A percentile compares a stretch with the other conserved stretches of the same genome.
phyloP scores from a whole-genome alignment of 805 yeast species.

The Lipomyces spencermartinsiae region DNA sequence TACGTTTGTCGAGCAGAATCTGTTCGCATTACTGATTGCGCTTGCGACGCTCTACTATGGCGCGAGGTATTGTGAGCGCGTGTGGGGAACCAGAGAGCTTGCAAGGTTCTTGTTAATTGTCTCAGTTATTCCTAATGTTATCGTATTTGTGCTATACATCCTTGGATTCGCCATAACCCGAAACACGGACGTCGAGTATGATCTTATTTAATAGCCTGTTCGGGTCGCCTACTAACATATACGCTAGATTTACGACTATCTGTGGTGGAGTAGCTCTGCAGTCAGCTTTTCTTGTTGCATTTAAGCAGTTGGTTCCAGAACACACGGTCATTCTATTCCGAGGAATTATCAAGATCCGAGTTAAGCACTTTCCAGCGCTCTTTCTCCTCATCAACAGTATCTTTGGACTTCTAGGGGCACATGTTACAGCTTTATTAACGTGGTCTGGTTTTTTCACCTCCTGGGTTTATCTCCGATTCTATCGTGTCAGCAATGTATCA shows the following conservation, averaged over 20 bases:
- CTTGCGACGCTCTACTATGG: slow-evolving; percentile 54
- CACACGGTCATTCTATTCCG: slow-evolving; percentile 59
- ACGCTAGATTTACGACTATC: slow-evolving; percentile 52
- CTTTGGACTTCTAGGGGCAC: slow-evolving; percentile 43
- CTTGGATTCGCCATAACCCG: slow-evolving; percentile 18
- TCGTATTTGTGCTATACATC: slow-evolving; percentile 45
- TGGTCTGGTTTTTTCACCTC: slow-evolving; percentile 62
- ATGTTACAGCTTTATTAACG: slow-evolving; percentile 44
- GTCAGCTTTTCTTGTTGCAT: slow-evolving; percentile 65
- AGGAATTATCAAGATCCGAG: slow-evolving; percentile 53
- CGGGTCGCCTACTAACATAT: background rate
- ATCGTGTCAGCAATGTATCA: slow-evolving; percentile 36
- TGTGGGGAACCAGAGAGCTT: slow-evolving; percentile 66
- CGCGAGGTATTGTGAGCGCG: slow-evolving; percentile 68
- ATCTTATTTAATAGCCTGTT: slow-evolving; percentile 15
- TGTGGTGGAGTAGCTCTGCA: slow-evolving; percentile 63
- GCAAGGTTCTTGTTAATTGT: slow-evolving; percentile 54
- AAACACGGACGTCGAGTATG: slow-evolving; percentile 38
- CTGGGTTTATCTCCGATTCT: slow-evolving; percentile 81
- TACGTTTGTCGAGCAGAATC: slow-evolving; percentile 35
- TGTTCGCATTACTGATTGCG: slow-evolving; percentile 45
- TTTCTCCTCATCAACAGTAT: slow-evolving; percentile 45
- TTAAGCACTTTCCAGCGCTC: slow-evolving; percentile 52
- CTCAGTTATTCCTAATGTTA: slow-evolving; percentile 49
- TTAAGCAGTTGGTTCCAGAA: slow-evolving; percentile 70